Evolutionary conservation across 306 rosid genomes (phyloP), one percentile per base, ranked within the genome.

Genomic region (Cicer bijugum): DNA sequence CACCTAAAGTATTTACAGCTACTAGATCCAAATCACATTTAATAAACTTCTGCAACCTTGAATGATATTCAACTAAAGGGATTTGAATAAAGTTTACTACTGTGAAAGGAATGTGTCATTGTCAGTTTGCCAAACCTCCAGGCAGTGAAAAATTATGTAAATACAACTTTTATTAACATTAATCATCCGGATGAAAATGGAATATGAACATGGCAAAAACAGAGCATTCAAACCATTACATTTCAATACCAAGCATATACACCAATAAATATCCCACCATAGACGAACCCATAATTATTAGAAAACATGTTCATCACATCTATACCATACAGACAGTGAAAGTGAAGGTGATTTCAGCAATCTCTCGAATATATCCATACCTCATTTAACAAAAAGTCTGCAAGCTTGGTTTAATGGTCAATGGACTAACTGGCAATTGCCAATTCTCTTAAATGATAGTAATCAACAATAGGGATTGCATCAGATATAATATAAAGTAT

Each of bases 391-490:
- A 33, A 71, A 17, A 4, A 10, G n/a, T 46, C 15, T 47, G 9
- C 50, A 14, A 65, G 33, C 59, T 71, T 20, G 65, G 71, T 58
- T 79, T 47, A 66, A 50, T 39, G 59, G 40, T 38, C n/a, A 8
- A 50, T 56, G 56, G 11, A 47, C 48, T 23, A 47, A 56, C 11
- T 2, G 12, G 19, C n/a, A 40, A 39, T 59, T 69, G 48, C 10
- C 40, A 80, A 67, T 14, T 46, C 9, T 10, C 62, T 33, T 55
- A 51, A 39, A 20, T 1, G 57, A 56, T 38, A 28, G 35, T 28
- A 73, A 64, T 38, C 56, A 47, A n/a, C 64, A 6, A 50, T 1
- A 46, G 17, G 60, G 19, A 64, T 14, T 20, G 6, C 42, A 4
- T 53, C 39, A 65, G 52, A 43, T 12, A 11, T 40, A 56, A 19